Evolutionary conservation across 108 stramenopile genomes (phyloP), one percentile per base, ranked within the genome.

Genomic region (Cyclostephanos tholiformis): DNA sequence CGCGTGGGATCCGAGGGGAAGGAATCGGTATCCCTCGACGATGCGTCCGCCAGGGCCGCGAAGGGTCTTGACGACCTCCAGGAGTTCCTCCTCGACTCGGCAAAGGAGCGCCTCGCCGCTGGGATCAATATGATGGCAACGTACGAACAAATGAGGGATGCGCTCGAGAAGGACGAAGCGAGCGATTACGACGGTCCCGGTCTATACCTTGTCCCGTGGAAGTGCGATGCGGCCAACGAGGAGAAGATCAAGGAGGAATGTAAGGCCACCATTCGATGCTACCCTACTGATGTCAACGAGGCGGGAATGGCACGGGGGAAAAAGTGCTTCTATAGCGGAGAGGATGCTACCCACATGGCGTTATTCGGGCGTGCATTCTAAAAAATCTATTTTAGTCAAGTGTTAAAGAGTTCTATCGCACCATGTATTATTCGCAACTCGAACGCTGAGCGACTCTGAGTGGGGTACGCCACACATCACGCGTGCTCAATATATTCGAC

Each of bases 251-350:
- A 98, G 67, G 93, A 97, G 59, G 98, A 99, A 72, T 96, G 96
- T 74, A 96, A 97, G 80, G 97, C 96, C 41, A 99, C 98, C 22
- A 95, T 99, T 74, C 91, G 98, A 63, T 99, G 98, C 85, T 99
- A 98, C 75, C 98, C 98, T 6, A 63, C 94, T 11, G 94, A 90
- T 61, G 86, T 84, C 30, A 99, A 99, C 71, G 84, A 91, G 52
- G 64, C 67, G 22, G 90, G 85, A 6, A 64, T 86, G 74, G 69
- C 69, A 56, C 78, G 95, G 66, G 97, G 90, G 38, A 92, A 95
- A 82, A 91, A 89, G 25, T 99, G 98, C 74, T 99, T 99, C 71
- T 99, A 96, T 81, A 87, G 87, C 46, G 97, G 97, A 11, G 94
- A 96, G 60, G 93, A 91, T 49, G 97, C 97, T 5, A 98, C 97